Evolutionary conservation across 768 basidiomycete genomes (phyloP), one percentile per base, ranked within the genome.

Genomic region (Leccinum longicurvipes): DNA sequence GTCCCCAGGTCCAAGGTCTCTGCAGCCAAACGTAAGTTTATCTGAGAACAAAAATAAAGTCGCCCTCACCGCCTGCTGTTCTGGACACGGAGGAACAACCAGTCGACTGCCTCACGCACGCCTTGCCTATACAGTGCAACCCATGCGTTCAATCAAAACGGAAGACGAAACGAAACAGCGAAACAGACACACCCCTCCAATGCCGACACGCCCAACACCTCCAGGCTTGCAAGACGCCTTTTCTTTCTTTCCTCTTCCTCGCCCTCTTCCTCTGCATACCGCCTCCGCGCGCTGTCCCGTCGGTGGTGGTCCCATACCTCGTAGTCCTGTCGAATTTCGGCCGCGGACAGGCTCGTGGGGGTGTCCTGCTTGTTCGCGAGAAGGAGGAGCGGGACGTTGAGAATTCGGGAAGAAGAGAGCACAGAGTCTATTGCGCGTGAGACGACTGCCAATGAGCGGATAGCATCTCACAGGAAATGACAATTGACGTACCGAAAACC

Each of bases 341-440:
- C 87, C 0, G 94, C 91, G 0, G 91, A 89, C 29, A 98, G 77
- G 61, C 88, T 88, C 17, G 77, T 72, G 0, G 88, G 86, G 3
- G 81, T 83, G 62, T 98, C 97, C 70, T 98, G 96, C 70, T 99
- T 98, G 75, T 98, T 98, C 25, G 95, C 97, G 17, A 98, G 80
- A 10, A 99, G 83, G 6, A 99, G 78, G 2, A 97, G 79, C 0
- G 96, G 97, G 1, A 98, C 82, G 50, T 88, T 87, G 24, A 98
- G 84, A 28, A 95, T 93, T 63, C 93, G 88, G 0, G 92, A 94
- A 1, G 90, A 85, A 15, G 89, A 91, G 15, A 97, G 82, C 6
- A 98, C 93, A 8, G 83, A 79, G 64, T 97, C 93, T 85, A 72
- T 51, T 17, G 14, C 4, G 25, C 27, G 6, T 27, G 29, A 4